Percentiles rank a stretch among this genome's conserved stretches.
Conservation (phyloP, 2,329 filamentous ascomycete species). For the Penicillium aurantiogriseum region DNA sequence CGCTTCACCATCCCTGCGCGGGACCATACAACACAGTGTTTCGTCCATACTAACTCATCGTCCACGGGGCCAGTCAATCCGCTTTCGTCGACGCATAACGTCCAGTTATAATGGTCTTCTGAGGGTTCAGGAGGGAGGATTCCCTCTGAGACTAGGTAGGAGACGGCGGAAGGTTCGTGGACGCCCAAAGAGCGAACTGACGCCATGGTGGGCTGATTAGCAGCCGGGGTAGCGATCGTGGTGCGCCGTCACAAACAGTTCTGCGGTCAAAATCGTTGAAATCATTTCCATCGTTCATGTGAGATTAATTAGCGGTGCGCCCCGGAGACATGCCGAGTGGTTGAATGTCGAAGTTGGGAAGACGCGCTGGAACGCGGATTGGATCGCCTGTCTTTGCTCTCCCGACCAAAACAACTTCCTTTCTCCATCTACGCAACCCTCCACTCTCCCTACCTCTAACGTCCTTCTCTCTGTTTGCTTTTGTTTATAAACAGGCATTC, state of each 20-base stretch:
- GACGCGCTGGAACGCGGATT: slow-evolving; percentile 34
- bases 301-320: slow-evolving; percentile 4
- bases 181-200: slow-evolving; percentile 86
- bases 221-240: slow-evolving; percentile 21
- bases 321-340: slow-evolving; percentile 13
- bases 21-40: slow-evolving; percentile 81
- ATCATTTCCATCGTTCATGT: slow-evolving; percentile 30
- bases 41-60: slow-evolving; percentile 78
- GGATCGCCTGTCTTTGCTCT: slow-evolving; percentile 19
- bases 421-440: slow-evolving; percentile 17
- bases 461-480: neutral
- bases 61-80: slow-evolving; percentile 51
- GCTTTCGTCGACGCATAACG: slow-evolving; percentile 54
- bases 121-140: slow-evolving; percentile 68
- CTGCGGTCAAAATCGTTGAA: slow-evolving; percentile 23
- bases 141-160: slow-evolving; percentile 77
- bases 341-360: slow-evolving; percentile 17
- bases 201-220: slow-evolving; percentile 64
- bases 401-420: slow-evolving; percentile 30
- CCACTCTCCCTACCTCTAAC: slow-evolving; percentile 11
- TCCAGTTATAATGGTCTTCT: slow-evolving; percentile 69
- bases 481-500: neutral
- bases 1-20: slow-evolving; percentile 80
- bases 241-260: slow-evolving; percentile 20
- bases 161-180: slow-evolving; percentile 80